These are phyloP conservation scores for Umbelopsis sp. DNA, from an alignment of 371 early-diverging fungal genomes.

Conservation along the genomic window DNA sequence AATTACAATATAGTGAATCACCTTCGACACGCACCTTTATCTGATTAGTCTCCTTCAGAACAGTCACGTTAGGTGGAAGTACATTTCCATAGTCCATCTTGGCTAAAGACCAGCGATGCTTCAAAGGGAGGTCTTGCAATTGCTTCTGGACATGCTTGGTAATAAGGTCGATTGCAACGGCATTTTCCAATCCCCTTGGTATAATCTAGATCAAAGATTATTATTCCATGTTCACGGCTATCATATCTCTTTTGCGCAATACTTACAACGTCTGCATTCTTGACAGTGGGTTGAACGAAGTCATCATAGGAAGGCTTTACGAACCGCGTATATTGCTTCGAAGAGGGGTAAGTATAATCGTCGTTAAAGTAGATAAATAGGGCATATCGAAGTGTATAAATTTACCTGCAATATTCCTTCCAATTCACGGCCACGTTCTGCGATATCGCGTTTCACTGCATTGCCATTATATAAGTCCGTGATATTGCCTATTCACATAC, in stretches of 20 bases:
- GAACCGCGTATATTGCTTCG: slow-evolving; percentile 81
- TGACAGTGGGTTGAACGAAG: slow-evolving; percentile 86
- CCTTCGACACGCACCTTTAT: slow-evolving; percentile 44
- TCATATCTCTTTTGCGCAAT: not conserved
- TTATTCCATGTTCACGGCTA: not conserved
- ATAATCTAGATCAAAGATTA: slow-evolving; percentile 60
- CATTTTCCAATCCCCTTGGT: slow-evolving; percentile 89
- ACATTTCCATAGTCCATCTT: slow-evolving; percentile 43
- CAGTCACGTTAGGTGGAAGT: slow-evolving; percentile 57
- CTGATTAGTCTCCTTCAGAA: slow-evolving; percentile 70
- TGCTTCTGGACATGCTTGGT: slow-evolving; percentile 85
- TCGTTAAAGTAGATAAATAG: not conserved
- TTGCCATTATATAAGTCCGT: not conserved
- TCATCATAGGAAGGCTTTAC: slow-evolving; percentile 94
- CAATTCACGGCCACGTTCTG: slow-evolving; percentile 85
- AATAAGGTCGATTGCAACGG: slow-evolving; percentile 89
- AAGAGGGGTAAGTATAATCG: not conserved
- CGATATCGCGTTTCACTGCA: slow-evolving; percentile 84
- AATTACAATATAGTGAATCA: not conserved
- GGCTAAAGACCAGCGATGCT: slow-evolving; percentile 67
- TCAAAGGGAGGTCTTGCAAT: slow-evolving; percentile 72
- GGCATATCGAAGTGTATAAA: not conserved
- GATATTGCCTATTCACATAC: not conserved
- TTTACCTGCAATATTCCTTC: slow-evolving; percentile 75
- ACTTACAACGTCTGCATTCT: slow-evolving; percentile 82